Base-by-base conservation (phyloP, 148 eudicot genomes). In the Rhododendron mucronatum region DNA sequence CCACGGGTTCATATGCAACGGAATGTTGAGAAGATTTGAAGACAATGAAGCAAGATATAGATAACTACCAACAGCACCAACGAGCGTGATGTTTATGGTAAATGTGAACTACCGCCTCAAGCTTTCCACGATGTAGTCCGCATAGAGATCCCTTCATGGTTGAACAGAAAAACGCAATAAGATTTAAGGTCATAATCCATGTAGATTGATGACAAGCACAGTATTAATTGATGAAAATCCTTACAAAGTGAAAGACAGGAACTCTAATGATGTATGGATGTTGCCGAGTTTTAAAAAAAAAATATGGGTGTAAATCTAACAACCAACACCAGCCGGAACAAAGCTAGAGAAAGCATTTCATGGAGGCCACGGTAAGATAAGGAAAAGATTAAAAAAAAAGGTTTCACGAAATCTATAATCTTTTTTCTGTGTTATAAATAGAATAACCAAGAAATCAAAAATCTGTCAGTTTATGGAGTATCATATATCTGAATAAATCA, bases 111-210 rank as follows among this genome's bases (percentile, higher is more conserved):
- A 92, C 82, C 85, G 88, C 89, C 92, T 90, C 89, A 92, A 81
- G 84, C 89, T 92, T 89, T 92, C 94, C 85, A 90, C 91, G 13
- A 91, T 85, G 85, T 91, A 89, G 78, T 89, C 87, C 1, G 93
- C 93, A 30, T 92, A 92, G 86, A 92, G 89, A 59, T 84, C 11
- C 89, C 89, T 87, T 26, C 45, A 84, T 16, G 30, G 26, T 37
- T 51, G 53, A 67, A 80, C 41, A 44, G 37, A 78, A 78, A 59
- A 7, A 11, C 48, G 3, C n/a, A 13, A 53, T 84, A 3, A 84
- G 89, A 57, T 59, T 33, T 26, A 79, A 79, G 39, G 9, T 7
- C 28, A 30, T 45, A 85, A 41, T 79, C 41, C 78, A 80, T 78
- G 55, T 6, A 30, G 61, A 41, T 65, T 80, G 80, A 73, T n/a